Base-by-base conservation (phyloP, 768 basidiomycete genomes). In the Boletus rubroflammeus region DNA sequence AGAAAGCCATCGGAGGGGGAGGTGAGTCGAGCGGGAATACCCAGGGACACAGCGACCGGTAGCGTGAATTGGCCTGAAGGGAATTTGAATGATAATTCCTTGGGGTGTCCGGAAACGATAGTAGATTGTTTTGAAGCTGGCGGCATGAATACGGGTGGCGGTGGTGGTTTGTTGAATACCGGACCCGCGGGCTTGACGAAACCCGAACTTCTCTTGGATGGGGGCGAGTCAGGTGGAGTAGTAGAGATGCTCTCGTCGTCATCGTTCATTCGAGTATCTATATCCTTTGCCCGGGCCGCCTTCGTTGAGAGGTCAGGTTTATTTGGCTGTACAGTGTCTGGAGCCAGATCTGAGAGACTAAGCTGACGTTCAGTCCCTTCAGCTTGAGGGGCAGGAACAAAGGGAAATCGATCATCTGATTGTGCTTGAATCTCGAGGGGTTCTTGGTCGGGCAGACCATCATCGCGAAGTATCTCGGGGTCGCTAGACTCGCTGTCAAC, bases 271-370 rank as follows among this genome's bases (percentile, higher is more conserved):
- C 47, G 47, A 48, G 41, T 11, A n/a, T 26, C 28, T 6, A 21
- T 47, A 36, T 62, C 59, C 13, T 51, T 53, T 35, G n/a, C 19
- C 15, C 38, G 51, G 25, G 15, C 41, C 51, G 52, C 50, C 70
- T 67, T 56, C 60, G 47, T 50, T 58, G 49, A 66, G 54, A 46
- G 63, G 58, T 61, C 66, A 8, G 47, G 32, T 15, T 57, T 46
- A 19, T 39, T 40, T 2, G 1, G 21, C 11, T 36, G 56, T 70
- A 42, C 73, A 63, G 36, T 74, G 70, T 57, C 70, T 66, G 75
- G 72, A 56, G 76, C 77, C n/a, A 88, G 73, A 54, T 89, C 86
- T 8, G 83, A 83, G 25, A 88, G 55, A 61, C 84, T 83, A 45
- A 86, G 68, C 32, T 78, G 78, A 31, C 70, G 69, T 29, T 72